Base-by-base conservation (phyloP, 2,329 filamentous ascomycete genomes). In the Alternaria novae-zelandiae region DNA sequence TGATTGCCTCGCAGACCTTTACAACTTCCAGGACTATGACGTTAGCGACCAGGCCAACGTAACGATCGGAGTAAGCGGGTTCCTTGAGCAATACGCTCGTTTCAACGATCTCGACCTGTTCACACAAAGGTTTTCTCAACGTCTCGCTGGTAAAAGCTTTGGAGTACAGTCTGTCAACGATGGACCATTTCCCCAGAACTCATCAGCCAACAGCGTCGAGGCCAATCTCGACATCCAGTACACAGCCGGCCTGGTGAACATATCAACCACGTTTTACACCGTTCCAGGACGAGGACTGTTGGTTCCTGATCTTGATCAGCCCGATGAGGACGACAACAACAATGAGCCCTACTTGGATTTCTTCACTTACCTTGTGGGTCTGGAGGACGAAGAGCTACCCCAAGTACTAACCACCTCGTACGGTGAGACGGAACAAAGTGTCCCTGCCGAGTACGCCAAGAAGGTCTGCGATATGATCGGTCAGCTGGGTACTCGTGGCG, bases 181-280 rank as follows among this genome's bases (percentile, higher is more conserved):
- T 70, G 77, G 45, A 74, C 76, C 15, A 61, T 73, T 79, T 44
- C 72, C 75, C 49, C 78, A 80, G 63, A 74, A 78, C 55, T 75
- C 80, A 10, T 69, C 68, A 3, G 66, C 73, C 11, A 78, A 82
- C 66, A 82, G 81, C 65, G 79, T 81, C 15, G 84, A 86, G 68
- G 84, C 83, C 55, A 85, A 86, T 67, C 77, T 86, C 17, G 84
- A 86, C 63, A 78, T 83, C 41, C 83, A 86, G 68, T 85, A 85
- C 63, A 84, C 84, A 5, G 65, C 83, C 45, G 82, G 82, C 28
- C 65, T 85, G 13, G 80, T 81, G 59, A 66, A 43, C 9, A 70
- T 84, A 15, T 79, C 81, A 2, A 80, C 82, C 12, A 82, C 79
- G 10, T 84, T 84, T 65, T 86, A 79, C 72, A 84, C 80, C 72